phyloP scores from a whole-genome alignment of 495 filamentous ascomycete species.

The Tuber microsphaerosporum region DNA sequence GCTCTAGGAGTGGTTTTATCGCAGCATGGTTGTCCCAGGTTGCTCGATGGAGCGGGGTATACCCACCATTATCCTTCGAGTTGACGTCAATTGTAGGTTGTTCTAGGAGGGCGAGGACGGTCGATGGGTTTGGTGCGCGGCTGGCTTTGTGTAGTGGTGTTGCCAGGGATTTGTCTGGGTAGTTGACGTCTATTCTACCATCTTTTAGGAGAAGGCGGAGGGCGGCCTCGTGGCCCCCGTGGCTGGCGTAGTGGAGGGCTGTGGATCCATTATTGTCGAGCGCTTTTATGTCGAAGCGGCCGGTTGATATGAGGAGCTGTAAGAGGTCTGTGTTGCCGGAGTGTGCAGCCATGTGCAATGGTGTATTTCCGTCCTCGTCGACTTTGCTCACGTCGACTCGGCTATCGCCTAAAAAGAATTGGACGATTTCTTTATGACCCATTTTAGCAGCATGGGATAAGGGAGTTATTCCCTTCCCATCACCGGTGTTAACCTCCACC shows the following conservation, averaged over 20 bases:
- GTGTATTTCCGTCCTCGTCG: conserved; percentile 4
- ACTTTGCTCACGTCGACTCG: background rate
- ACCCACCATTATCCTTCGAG: background rate
- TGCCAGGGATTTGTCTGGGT: background rate
- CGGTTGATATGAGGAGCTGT: background rate
- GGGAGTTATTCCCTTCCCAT: background rate
- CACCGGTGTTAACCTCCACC: background rate
- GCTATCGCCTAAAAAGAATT: conserved; percentile 6
- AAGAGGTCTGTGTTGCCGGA: background rate
- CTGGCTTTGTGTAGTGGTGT: conserved; percentile 1
- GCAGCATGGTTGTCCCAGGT: conserved; percentile 1
- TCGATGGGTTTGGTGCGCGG: conserved; percentile 1
- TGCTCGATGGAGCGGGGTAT: background rate
- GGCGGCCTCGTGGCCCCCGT: conserved; percentile 2
- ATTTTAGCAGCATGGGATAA: conserved; percentile 7
- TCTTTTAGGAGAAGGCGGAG: conserved; percentile 10
- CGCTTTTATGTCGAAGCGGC: background rate
- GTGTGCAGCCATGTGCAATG: background rate
- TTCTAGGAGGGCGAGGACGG: background rate
- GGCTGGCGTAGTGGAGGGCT: conserved; percentile 12
- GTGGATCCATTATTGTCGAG: background rate
- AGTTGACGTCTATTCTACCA: conserved; percentile 5
- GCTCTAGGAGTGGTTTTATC: background rate
- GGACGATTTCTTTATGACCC: conserved; percentile 4
- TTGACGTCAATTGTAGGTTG: background rate